These are phyloP conservation scores for Ambrosiella cleistominuta DNA, from an alignment of 2,329 filamentous ascomycete genomes.

Conservation along the genomic window DNA sequence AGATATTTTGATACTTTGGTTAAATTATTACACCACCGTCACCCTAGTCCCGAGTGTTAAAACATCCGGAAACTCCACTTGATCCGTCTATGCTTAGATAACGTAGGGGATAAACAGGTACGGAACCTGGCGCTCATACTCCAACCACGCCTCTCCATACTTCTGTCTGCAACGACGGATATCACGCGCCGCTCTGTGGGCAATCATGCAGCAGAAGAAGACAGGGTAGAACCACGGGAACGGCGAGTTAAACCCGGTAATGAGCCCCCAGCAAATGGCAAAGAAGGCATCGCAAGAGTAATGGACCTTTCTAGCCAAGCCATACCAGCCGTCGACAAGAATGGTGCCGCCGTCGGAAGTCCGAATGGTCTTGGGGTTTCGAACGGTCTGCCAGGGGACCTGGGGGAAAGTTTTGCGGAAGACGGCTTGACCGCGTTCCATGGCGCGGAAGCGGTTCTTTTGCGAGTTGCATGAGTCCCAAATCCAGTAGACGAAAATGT, in stretches of 20 bases:
- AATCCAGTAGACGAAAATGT: conserved; percentile 72
- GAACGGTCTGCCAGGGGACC: conserved; percentile 69
- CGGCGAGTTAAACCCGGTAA: conserved; percentile 40
- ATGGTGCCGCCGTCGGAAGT: conserved; percentile 59
- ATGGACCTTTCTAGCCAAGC: conserved; percentile 46
- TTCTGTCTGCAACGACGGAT: conserved; percentile 60
- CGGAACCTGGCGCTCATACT: conserved; percentile 63
- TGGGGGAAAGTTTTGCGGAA: conserved; percentile 72
- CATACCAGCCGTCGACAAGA: conserved; percentile 74
- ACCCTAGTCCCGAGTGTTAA: too few relatives aligned
- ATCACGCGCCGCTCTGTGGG: conserved; percentile 60
- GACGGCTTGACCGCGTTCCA: conserved; percentile 53
- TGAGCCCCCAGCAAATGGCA: conserved; percentile 31
- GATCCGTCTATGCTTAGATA: not conserved
- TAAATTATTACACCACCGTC: too few relatives aligned
- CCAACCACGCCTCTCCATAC: conserved; percentile 66
- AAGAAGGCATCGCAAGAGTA: conserved; percentile 34
- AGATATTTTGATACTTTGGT: not conserved
- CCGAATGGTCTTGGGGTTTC: conserved; percentile 64
- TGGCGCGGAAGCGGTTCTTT: conserved; percentile 78
- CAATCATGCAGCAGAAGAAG: conserved; percentile 70
- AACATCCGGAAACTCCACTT: too few relatives aligned
- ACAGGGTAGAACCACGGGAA: conserved; percentile 85
- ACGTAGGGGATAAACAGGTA: conserved; percentile 60
- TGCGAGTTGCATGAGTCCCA: conserved; percentile 89